Conservation (phyloP, 2,329 filamentous ascomycete genomes). For the Ambrosiella xylebori region DNA sequence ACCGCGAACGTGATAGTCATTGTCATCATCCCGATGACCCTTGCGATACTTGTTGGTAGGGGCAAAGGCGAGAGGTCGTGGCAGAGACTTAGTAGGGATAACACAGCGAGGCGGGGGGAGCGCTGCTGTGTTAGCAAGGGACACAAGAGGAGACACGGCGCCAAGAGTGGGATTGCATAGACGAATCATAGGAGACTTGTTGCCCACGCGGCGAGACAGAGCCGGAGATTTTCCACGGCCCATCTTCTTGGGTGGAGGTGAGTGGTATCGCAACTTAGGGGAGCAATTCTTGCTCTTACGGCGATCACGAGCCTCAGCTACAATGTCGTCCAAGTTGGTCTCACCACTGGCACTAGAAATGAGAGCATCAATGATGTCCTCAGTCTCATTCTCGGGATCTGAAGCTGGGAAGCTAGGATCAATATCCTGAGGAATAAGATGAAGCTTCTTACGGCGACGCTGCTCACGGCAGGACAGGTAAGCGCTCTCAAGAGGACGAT, state of each 20-base stretch:
- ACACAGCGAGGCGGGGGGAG: slow-evolving; percentile 26
- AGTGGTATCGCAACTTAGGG: slow-evolving; percentile 24
- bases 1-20: slow-evolving; percentile 58
- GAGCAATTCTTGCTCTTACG: slow-evolving; percentile 32
- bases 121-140: slow-evolving; percentile 50
- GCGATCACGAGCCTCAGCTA: slow-evolving; percentile 31
- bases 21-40: slow-evolving; percentile 22
- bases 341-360: slow-evolving; percentile 10
- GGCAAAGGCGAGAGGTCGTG: slow-evolving; percentile 58
- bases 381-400: slow-evolving; percentile 72
- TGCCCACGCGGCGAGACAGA: slow-evolving; percentile 20
- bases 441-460: slow-evolving; percentile 64
- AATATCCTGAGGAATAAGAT: slow-evolving; percentile 81
- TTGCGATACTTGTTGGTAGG: slow-evolving; percentile 29
- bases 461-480: slow-evolving; percentile 75
- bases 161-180: slow-evolving; percentile 32
- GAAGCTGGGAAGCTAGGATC: slow-evolving; percentile 95
- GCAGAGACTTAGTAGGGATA: slow-evolving; percentile 58
- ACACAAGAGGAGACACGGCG: slow-evolving; percentile 54
- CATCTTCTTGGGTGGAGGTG: slow-evolving; percentile 28
- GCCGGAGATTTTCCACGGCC: slow-evolving; percentile 20
- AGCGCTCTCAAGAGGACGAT: slow-evolving; percentile 81
- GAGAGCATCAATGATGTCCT: slow-evolving; percentile 41
- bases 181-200: slow-evolving; percentile 18
- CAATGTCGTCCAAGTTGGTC: slow-evolving; percentile 38